These are phyloP conservation scores for Colletotrichum tamarilloi DNA, from an alignment of 2,329 filamentous ascomycete species.

Conservation along the genomic window DNA sequence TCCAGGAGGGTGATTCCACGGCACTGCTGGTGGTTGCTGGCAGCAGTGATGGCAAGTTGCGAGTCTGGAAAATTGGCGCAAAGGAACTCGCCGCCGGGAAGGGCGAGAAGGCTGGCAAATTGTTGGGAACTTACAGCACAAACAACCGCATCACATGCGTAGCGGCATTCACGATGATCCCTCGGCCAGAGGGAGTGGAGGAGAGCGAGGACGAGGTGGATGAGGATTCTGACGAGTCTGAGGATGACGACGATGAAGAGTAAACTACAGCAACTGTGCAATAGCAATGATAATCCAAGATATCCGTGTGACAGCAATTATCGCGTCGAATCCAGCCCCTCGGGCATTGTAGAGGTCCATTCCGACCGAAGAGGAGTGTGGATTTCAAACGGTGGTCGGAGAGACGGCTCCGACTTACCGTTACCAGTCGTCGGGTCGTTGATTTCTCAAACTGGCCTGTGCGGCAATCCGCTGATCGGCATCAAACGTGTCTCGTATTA, in stretches of 20 bases:
- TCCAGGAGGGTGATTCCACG: conserved; percentile 49
- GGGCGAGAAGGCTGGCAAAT: conserved; percentile 63
- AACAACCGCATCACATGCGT: conserved; percentile 91
- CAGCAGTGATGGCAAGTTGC: conserved; percentile 87
- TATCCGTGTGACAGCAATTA: background rate
- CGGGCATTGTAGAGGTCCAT: background rate
- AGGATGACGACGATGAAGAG: conserved; percentile 52
- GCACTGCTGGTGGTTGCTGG: conserved; percentile 74
- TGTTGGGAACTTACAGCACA: conserved; percentile 85
- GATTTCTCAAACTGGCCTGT: conserved; percentile 6
- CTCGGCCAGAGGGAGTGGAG: conserved; percentile 69
- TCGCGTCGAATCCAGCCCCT: background rate
- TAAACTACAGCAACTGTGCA: conserved; percentile 28
- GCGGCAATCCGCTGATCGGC: conserved; percentile 20
- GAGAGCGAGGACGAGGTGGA: conserved; percentile 66
- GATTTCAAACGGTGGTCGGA: background rate
- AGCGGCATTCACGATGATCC: conserved; percentile 86
- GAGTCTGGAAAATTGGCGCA: conserved; percentile 75
- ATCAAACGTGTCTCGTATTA: conserved; percentile 25
- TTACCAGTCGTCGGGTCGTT: background rate
- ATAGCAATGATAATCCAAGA: conserved; percentile 14
- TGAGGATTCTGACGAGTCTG: conserved; percentile 50
- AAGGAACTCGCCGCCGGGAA: conserved; percentile 51
- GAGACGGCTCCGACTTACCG: conserved; percentile 2
- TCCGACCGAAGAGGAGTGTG: background rate